Conservation (phyloP, 2,329 filamentous ascomycete species). For the Tolypocladium pustulatum region DNA sequence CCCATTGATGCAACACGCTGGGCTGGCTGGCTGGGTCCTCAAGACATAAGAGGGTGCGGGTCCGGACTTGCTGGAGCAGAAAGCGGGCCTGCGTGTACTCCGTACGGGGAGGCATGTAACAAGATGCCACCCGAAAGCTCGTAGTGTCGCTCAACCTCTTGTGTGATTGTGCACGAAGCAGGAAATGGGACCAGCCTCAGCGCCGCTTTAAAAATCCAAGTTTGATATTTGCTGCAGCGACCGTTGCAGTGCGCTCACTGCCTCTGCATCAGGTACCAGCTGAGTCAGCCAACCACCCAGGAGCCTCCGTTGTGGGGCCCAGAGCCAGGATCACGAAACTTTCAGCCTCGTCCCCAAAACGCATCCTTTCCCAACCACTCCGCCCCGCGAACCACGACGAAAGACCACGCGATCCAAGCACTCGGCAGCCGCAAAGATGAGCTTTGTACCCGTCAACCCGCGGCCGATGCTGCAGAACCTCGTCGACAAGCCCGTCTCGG, state of each 20-base stretch:
- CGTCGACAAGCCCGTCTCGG: slow-evolving; percentile 81
- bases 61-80: no score
- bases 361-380: not conserved
- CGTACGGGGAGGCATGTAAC: no score
- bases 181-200: not conserved
- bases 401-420: not conserved
- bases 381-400: not conserved
- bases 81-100: not conserved
- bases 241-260: no score
- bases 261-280: no score
- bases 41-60: no score
- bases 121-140: not conserved
- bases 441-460: slow-evolving; percentile 88
- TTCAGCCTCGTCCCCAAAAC: not conserved
- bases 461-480: slow-evolving; percentile 91
- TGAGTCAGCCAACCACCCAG: not conserved
- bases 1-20: not conserved
- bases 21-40: not conserved
- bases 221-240: not conserved
- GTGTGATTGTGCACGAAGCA: not conserved
- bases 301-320: not conserved
- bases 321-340: not conserved
- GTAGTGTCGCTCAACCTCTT: not conserved
- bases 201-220: not conserved
- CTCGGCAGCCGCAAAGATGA: slow-evolving; percentile 17